A percentile compares a stretch with the other conserved stretches of the same genome.
Conservation (phyloP, 73 alveolate species). For the Paramecium tetraurelia region DNA sequence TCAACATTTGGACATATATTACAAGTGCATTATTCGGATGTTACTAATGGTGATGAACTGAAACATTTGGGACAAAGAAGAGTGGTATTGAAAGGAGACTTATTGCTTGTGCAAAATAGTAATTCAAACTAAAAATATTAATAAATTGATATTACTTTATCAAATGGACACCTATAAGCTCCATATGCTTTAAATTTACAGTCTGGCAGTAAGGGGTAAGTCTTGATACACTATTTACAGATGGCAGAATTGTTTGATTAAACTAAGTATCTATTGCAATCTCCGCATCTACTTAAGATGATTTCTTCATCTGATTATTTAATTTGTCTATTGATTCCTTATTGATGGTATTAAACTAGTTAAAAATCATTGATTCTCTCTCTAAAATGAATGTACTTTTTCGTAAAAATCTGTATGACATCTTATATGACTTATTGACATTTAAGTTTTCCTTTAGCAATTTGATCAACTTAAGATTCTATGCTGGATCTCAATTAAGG, state of each 20-base stretch:
- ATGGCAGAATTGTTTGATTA: background rate
- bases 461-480: slow-evolving; percentile 88
- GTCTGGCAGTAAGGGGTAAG: slow-evolving; percentile 18
- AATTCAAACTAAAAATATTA: slow-evolving; percentile 2
- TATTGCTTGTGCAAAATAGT: background rate
- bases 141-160: background rate
- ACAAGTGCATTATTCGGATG: slow-evolving; percentile 46
- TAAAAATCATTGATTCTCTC: slow-evolving; percentile 61
- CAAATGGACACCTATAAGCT: slow-evolving; percentile 52
- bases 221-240: slow-evolving; percentile 37
- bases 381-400: slow-evolving; percentile 83
- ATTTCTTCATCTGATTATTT: slow-evolving; percentile 24
- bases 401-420: slow-evolving; percentile 88
- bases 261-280: slow-evolving; percentile 45
- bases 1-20: slow-evolving; percentile 41
- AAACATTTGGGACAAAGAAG: slow-evolving; percentile 60
- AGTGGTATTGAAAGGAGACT: slow-evolving; percentile 44
- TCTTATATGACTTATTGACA: slow-evolving; percentile 84
- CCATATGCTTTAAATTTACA: slow-evolving; percentile 51
- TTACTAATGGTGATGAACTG: slow-evolving; percentile 35
- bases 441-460: slow-evolving; percentile 95
- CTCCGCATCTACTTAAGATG: slow-evolving; percentile 53
- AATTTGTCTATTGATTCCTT: background rate
- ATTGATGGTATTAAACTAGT: background rate
- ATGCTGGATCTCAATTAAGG: slow-evolving; percentile 97